These are phyloP conservation scores for Falciphora oryzae DNA, from an alignment of 2,329 filamentous ascomycete genomes.

Conservation along the genomic window DNA sequence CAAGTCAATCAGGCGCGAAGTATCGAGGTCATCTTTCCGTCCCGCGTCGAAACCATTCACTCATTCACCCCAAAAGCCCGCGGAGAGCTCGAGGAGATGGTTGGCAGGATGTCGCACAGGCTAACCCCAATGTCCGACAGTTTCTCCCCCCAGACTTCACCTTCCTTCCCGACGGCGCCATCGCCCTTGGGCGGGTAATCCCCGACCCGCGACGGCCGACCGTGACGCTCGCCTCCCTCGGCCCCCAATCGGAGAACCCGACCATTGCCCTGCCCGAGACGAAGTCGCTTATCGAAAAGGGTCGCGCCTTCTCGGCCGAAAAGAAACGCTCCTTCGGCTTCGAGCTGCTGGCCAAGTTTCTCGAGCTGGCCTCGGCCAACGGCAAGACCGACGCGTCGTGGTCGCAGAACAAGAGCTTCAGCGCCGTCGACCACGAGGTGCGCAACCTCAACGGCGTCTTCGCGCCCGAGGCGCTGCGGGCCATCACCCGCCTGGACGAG, in stretches of 20 bases:
- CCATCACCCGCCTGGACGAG: neutral
- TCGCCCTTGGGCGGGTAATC: conserved; percentile 25
- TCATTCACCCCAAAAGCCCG: no score
- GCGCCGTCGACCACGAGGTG: neutral
- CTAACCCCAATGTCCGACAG: no score
- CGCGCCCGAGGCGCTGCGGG: neutral
- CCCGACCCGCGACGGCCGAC: neutral
- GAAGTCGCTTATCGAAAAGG: neutral
- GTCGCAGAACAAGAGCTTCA: neutral
- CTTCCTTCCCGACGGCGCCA: conserved; percentile 38
- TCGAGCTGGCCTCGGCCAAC: neutral
- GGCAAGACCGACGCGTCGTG: neutral
- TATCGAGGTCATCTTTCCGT: no score
- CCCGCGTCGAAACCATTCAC: no score
- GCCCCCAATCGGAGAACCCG: neutral
- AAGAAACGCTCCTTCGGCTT: neutral
- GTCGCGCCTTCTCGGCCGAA: neutral
- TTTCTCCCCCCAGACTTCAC: conserved; percentile 1
- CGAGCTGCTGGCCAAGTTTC: neutral
- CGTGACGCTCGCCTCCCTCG: neutral
- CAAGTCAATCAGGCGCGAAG: no score
- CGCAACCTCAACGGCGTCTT: neutral
- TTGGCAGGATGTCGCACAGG: no score
- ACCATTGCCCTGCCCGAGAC: neutral
- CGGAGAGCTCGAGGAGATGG: no score